Conservation (phyloP, 768 basidiomycete species). For the Suillus weaverae region DNA sequence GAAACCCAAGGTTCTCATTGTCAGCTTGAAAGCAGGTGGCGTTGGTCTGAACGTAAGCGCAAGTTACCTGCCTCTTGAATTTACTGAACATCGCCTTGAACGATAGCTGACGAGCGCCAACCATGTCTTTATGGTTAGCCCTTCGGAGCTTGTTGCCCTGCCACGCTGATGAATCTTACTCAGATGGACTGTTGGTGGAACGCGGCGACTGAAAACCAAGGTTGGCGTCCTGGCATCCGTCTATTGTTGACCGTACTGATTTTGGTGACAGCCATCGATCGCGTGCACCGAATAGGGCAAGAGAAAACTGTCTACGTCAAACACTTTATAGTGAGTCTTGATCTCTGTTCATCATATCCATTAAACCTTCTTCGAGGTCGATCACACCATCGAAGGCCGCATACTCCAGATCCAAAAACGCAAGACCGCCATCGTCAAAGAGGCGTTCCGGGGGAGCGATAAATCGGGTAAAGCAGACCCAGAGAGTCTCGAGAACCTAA, state of each 20-base stretch:
- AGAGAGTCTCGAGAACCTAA: slow-evolving; percentile 79
- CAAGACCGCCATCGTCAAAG: slow-evolving; percentile 84
- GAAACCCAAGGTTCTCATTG: slow-evolving; percentile 72
- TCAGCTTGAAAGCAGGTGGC: slow-evolving; percentile 89
- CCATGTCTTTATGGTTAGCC: slow-evolving; percentile 78
- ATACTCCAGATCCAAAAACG: slow-evolving; percentile 82
- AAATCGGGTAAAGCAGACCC: slow-evolving; percentile 50
- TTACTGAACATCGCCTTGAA: slow-evolving; percentile 8
- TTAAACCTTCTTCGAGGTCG: slow-evolving; percentile 43
- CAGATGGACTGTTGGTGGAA: slow-evolving; percentile 97
- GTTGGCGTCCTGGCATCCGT: slow-evolving; percentile 30
- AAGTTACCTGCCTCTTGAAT: neutral
- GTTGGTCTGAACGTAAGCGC: slow-evolving; percentile 79
- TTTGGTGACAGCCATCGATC: slow-evolving; percentile 67
- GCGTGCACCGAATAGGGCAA: slow-evolving; percentile 84
- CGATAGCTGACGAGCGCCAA: slow-evolving; percentile 73
- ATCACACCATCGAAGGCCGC: slow-evolving; percentile 75
- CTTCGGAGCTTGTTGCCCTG: neutral
- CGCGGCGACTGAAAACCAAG: slow-evolving; percentile 79
- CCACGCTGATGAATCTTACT: slow-evolving; percentile 8
- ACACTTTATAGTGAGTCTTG: slow-evolving; percentile 70
- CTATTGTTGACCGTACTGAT: slow-evolving; percentile 8
- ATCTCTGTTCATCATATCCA: neutral
- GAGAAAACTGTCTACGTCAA: slow-evolving; percentile 81
- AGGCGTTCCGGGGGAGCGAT: slow-evolving; percentile 68